Conservation (phyloP, 2,329 filamentous ascomycete species). For the Diaporthe destruens region DNA sequence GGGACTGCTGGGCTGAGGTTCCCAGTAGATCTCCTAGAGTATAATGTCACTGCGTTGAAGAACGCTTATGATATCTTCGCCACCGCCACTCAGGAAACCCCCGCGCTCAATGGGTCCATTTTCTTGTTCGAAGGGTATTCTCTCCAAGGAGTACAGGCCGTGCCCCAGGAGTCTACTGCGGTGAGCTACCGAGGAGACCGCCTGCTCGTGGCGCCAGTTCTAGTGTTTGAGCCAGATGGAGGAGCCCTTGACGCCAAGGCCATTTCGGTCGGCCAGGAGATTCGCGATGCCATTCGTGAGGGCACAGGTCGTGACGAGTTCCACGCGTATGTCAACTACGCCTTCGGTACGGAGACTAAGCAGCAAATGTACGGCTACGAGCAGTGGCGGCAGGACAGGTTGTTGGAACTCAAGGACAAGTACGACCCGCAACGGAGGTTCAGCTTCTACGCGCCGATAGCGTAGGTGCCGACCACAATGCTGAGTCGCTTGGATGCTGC, state of each 20-base stretch:
- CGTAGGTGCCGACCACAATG: not conserved
- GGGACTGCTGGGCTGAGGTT: constrained; percentile 18
- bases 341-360: constrained; percentile 58
- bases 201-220: constrained; percentile 55
- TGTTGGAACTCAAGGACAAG: constrained; percentile 60
- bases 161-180: constrained; percentile 39
- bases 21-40: constrained; percentile 39
- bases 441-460: constrained; percentile 58
- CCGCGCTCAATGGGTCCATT: constrained; percentile 51
- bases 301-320: constrained; percentile 51
- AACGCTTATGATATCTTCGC: constrained; percentile 53
- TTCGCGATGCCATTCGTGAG: constrained; percentile 54
- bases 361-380: constrained; percentile 62
- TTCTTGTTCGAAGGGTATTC: constrained; percentile 62
- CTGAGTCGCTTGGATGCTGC: not conserved
- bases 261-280: constrained; percentile 51
- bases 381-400: constrained; percentile 59
- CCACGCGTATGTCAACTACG: constrained; percentile 65
- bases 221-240: constrained; percentile 53
- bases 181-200: constrained; percentile 45
- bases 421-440: constrained; percentile 62
- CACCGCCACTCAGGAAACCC: constrained; percentile 46
- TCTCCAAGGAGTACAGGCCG: constrained; percentile 51
- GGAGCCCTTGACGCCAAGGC: constrained; percentile 51
- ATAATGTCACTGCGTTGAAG: constrained; percentile 52